These are phyloP conservation scores for Phytophthora citricola DNA, from an alignment of 352 stramenopile genomes.

Conservation along the genomic window DNA sequence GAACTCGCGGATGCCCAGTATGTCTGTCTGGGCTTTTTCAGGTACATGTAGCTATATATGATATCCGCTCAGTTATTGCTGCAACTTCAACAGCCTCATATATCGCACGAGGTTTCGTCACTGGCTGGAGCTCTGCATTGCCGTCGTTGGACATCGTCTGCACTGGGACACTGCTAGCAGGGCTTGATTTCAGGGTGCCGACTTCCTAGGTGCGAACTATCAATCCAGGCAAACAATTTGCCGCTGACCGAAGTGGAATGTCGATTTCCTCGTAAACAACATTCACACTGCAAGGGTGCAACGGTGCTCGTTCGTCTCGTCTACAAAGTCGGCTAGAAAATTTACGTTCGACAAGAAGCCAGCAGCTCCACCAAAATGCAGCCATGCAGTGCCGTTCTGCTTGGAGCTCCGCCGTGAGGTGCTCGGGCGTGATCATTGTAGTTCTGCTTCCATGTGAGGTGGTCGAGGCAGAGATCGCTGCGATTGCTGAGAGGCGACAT, in stretches of 20 bases:
- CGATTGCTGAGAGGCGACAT: slow-evolving; percentile 4
- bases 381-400: slow-evolving; percentile 4
- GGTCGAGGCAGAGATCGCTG: slow-evolving; percentile 8
- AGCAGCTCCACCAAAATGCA: slow-evolving; percentile 17
- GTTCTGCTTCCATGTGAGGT: no score
- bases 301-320: slow-evolving; percentile 15
- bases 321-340: slow-evolving; percentile 23
- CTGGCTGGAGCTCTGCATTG: background rate
- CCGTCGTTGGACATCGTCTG: background rate
- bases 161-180: slow-evolving; percentile 11
- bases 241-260: slow-evolving; percentile 5
- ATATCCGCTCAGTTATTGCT: slow-evolving; percentile 2
- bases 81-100: slow-evolving; percentile 6
- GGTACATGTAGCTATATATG: slow-evolving; percentile 3
- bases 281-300: slow-evolving; percentile 1
- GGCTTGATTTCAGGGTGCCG: slow-evolving; percentile 14
- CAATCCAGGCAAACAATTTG: slow-evolving; percentile 5
- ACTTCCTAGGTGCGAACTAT: background rate
- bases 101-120: slow-evolving; percentile 1
- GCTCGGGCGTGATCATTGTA: background rate
- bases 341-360: slow-evolving; percentile 15
- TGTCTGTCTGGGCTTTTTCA: background rate
- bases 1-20: background rate
- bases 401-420: background rate
- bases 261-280: slow-evolving; percentile 10